A percentile compares a stretch with the other conserved stretches of the same genome.
phyloP scores from a whole-genome alignment of 768 basidiomycete genomes.

The Leccinum sublutescens region DNA sequence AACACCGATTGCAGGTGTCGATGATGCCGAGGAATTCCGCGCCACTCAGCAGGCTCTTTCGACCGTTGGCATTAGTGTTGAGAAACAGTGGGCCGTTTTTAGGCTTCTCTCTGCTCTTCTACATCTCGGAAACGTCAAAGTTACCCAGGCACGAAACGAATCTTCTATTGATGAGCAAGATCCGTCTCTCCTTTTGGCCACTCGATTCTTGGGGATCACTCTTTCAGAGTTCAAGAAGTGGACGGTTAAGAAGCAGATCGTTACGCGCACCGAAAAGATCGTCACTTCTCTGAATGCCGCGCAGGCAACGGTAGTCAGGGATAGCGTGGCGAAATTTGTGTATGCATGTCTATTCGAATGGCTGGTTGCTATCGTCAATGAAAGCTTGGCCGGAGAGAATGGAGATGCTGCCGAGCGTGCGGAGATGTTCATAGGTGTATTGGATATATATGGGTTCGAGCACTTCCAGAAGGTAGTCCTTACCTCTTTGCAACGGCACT shows the following conservation, averaged over 20 bases:
- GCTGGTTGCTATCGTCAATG: conserved; percentile 96
- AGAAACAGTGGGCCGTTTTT: conserved; percentile 98
- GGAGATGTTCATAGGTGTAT: conserved; percentile 98
- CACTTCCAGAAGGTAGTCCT: conserved; percentile 85
- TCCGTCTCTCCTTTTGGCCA: conserved; percentile 73
- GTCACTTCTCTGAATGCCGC: conserved; percentile 80
- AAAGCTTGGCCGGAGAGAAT: conserved; percentile 92
- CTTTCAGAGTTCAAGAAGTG: conserved; percentile 96
- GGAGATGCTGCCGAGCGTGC: conserved; percentile 87
- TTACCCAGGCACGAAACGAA: conserved; percentile 78
- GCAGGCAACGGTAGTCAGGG: conserved; percentile 91
- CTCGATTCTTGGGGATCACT: conserved; percentile 87
- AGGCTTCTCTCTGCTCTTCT: conserved; percentile 88
- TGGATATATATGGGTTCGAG: conserved; percentile 98
- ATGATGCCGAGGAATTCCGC: conserved; percentile 95
- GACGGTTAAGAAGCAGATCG: conserved; percentile 97
- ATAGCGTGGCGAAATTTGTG: conserved; percentile 97
- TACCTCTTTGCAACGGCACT: background rate
- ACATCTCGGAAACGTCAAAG: conserved; percentile 97
- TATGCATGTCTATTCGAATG: conserved; percentile 99
- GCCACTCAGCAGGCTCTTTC: conserved; percentile 92
- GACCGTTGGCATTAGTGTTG: conserved; percentile 95
- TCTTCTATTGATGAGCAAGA: conserved; percentile 84
- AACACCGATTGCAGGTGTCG: conserved; percentile 86
- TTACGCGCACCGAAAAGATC: conserved; percentile 94